Percentiles rank a stretch among this genome's conserved stretches.
These are phyloP conservation scores for Sphagnurus paluster DNA, from an alignment of 1,284 basidiomycete genomes.

Conservation along the genomic window DNA sequence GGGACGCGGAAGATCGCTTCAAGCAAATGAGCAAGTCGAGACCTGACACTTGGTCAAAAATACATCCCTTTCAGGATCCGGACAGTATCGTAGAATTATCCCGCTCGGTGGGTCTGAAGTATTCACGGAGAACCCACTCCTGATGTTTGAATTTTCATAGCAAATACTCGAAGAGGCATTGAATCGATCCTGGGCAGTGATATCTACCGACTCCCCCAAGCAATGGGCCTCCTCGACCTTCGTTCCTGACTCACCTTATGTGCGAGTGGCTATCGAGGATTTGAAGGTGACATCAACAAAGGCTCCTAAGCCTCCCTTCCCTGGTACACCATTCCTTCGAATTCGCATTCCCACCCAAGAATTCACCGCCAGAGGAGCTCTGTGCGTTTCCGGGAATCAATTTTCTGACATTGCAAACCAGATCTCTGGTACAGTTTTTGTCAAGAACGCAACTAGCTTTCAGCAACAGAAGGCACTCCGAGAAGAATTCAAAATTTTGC, in stretches of 20 bases:
- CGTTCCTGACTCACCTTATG: too few species aligned
- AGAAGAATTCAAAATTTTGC: neutral
- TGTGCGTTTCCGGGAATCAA: neutral
- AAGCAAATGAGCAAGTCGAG: too few species aligned
- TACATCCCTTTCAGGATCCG: neutral
- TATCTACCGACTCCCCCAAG: too few species aligned
- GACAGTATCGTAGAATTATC: neutral
- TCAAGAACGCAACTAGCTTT: neutral
- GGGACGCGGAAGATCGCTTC: neutral
- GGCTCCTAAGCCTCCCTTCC: too few species aligned
- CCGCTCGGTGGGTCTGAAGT: too few species aligned
- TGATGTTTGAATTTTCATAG: too few species aligned
- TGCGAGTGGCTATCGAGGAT: neutral
- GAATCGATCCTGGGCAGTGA: too few species aligned
- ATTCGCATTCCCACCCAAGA: neutral
- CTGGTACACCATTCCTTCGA: neutral
- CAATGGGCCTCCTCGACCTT: too few species aligned
- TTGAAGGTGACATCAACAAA: neutral
- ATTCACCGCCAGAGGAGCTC: neutral
- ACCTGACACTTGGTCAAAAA: too few species aligned
- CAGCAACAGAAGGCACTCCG: neutral
- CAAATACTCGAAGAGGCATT: too few species aligned
- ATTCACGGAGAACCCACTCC: too few species aligned
- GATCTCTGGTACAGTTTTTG: neutral
- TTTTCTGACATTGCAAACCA: neutral